Conservation (phyloP, 176 grass and related monocot species). For the Cenchrus americanus region DNA sequence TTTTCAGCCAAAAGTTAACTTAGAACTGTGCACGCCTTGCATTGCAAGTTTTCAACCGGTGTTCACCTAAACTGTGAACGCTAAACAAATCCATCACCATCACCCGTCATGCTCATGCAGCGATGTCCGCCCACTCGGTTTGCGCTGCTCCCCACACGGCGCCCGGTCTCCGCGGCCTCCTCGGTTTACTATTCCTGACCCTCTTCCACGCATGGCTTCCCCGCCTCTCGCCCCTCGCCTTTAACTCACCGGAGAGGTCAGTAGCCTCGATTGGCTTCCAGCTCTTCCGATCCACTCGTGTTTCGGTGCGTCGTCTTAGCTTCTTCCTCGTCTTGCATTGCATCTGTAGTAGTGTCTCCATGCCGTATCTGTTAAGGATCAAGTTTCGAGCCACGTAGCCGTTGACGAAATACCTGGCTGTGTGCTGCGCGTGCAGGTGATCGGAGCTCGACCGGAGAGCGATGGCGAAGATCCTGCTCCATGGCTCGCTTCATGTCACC, state of each 20-base stretch:
- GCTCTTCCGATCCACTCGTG: neutral
- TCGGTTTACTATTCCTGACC: constrained; percentile 30
- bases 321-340: neutral
- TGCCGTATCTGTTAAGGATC: neutral
- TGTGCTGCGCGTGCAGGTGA: constrained; percentile 8
- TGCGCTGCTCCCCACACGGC: constrained; percentile 8
- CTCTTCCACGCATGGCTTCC: constrained; percentile 3
- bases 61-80: too few species aligned
- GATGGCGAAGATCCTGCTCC: constrained; percentile 53
- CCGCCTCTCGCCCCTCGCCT: neutral
- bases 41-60: too few species aligned
- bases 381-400: neutral
- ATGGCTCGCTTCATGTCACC: constrained; percentile 51
- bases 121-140: neutral
- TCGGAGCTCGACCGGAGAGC: neutral
- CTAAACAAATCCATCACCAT: too few species aligned
- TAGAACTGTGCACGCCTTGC: too few species aligned
- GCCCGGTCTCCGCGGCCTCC: neutral
- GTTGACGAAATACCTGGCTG: neutral
- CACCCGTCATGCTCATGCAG: neutral
- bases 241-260: constrained; percentile 9
- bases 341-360: neutral
- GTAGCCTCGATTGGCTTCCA: neutral
- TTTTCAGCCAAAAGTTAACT: too few species aligned
- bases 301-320: neutral